These are phyloP conservation scores for Mycena albidolilacea DNA, from an alignment of 768 basidiomycete genomes.

Conservation along the genomic window DNA sequence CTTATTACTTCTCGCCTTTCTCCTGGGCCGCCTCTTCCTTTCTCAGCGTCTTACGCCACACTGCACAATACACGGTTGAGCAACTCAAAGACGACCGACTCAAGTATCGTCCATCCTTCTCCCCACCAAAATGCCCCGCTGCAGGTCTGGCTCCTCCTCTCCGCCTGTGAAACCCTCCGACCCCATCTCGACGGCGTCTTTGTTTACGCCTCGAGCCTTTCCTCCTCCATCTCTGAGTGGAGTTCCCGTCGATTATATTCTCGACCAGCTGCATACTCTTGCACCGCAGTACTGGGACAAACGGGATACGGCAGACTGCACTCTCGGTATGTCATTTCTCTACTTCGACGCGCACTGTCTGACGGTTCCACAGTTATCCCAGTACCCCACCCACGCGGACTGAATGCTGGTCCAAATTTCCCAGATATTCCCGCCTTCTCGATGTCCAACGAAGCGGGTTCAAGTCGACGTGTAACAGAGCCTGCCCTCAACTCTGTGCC, in stretches of 20 bases:
- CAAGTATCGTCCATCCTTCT: conserved; percentile 20
- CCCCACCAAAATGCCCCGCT: conserved; percentile 41
- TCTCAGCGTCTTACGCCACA: conserved; percentile 4
- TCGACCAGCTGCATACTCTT: conserved; percentile 76
- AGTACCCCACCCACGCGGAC: conserved; percentile 58
- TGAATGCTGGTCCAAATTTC: conserved; percentile 47
- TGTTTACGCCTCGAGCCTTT: conserved; percentile 72
- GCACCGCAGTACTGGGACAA: conserved; percentile 83
- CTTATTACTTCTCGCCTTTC: conserved; percentile 23
- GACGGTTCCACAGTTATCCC: conserved; percentile 60
- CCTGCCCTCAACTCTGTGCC: conserved; percentile 66
- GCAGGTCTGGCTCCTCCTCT: conserved; percentile 37
- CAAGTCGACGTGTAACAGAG: conserved; percentile 66
- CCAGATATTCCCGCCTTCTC: conserved; percentile 49
- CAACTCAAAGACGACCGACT: conserved; percentile 27
- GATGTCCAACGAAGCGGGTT: conserved; percentile 52
- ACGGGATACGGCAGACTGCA: conserved; percentile 84
- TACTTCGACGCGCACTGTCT: conserved; percentile 15
- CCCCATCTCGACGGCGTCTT: conserved; percentile 39
- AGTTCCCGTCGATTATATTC: conserved; percentile 82
- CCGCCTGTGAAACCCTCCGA: conserved; percentile 36
- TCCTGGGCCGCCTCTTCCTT: conserved; percentile 27
- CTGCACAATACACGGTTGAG: conserved; percentile 32
- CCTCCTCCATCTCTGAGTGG: conserved; percentile 74
- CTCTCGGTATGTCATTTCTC: conserved; percentile 67